phyloP scores from a whole-genome alignment of 2,329 filamentous ascomycete species.

The Ceratocystis destructans region DNA sequence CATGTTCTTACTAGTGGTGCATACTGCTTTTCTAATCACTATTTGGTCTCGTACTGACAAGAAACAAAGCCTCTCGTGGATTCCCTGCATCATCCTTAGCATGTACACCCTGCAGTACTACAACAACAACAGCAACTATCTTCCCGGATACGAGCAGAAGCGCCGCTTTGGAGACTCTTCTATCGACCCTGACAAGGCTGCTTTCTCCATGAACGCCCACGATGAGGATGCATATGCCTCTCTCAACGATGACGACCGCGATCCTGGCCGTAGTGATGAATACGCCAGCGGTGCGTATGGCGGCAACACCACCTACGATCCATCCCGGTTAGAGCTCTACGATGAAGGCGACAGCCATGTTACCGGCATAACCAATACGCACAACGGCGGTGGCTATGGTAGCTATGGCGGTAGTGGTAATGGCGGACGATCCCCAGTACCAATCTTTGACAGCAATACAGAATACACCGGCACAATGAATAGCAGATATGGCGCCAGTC shows the following conservation, averaged over 20 bases:
- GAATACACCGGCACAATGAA: slow-evolving; percentile 29
- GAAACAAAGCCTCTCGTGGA: slow-evolving; percentile 42
- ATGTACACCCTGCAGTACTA: slow-evolving; percentile 48
- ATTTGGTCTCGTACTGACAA: slow-evolving; percentile 16
- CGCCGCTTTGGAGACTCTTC: slow-evolving; percentile 29
- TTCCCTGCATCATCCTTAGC: slow-evolving; percentile 40
- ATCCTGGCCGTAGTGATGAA: slow-evolving; percentile 27
- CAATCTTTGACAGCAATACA: slow-evolving; percentile 37
- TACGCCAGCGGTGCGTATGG: slow-evolving; percentile 27
- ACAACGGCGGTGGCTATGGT: slow-evolving; percentile 15
- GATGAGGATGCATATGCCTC: slow-evolving; percentile 53
- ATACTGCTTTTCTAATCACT: neutral
- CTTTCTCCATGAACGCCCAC: slow-evolving; percentile 53
- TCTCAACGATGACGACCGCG: slow-evolving; percentile 43
- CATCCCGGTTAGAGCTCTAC: slow-evolving; percentile 22
- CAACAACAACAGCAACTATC: slow-evolving; percentile 41
- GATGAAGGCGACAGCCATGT: slow-evolving; percentile 28
- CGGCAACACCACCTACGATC: slow-evolving; percentile 29
- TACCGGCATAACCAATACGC: slow-evolving; percentile 28
- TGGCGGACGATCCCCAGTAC: neutral
- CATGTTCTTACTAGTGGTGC: slow-evolving; percentile 1
- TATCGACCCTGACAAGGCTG: slow-evolving; percentile 55
- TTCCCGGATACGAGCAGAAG: slow-evolving; percentile 47
- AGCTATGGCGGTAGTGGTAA: slow-evolving; percentile 1
- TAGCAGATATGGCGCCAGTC: slow-evolving; percentile 15